phyloP scores from a whole-genome alignment of 768 basidiomycete genomes.

The Mycena galopus region DNA sequence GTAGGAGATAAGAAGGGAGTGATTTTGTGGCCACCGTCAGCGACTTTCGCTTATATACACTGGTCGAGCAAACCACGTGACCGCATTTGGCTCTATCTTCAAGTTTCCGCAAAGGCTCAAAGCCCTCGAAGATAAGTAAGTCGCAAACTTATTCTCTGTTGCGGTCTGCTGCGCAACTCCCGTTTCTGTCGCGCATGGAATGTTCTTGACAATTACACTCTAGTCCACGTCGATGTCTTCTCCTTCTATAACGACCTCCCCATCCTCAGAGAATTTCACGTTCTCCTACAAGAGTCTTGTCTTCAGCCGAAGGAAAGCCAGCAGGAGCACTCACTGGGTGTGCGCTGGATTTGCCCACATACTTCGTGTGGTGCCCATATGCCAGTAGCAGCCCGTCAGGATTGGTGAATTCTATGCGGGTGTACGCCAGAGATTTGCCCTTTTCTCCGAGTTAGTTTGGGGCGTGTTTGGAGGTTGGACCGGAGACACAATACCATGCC shows the following conservation, averaged over 20 bases:
- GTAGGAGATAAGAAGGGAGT: too few relatives aligned
- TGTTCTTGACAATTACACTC: not conserved
- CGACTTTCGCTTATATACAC: too few relatives aligned
- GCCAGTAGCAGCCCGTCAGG: slow-evolving; percentile 78
- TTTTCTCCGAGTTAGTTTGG: slow-evolving; percentile 14
- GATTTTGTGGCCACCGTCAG: too few relatives aligned
- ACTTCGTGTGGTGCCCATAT: slow-evolving; percentile 90
- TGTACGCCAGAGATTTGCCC: slow-evolving; percentile 88
- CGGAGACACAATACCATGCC: slow-evolving; percentile 66
- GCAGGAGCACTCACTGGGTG: slow-evolving; percentile 52
- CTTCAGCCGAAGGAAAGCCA: not conserved
- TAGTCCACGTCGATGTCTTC: slow-evolving; percentile 58
- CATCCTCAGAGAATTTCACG: slow-evolving; percentile 84
- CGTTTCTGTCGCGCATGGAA: not conserved
- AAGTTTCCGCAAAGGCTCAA: too few relatives aligned
- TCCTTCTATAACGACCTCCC: slow-evolving; percentile 77
- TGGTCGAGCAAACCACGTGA: too few relatives aligned
- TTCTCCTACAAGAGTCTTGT: slow-evolving; percentile 63
- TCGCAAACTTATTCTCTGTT: too few relatives aligned
- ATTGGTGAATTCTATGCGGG: slow-evolving; percentile 81
- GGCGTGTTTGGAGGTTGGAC: not conserved
- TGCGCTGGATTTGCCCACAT: slow-evolving; percentile 77
- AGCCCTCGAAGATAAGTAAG: too few relatives aligned
- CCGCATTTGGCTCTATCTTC: too few relatives aligned
- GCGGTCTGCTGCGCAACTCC: too few relatives aligned